Conservation (phyloP, 768 basidiomycete species). For the Boletales sp. region DNA sequence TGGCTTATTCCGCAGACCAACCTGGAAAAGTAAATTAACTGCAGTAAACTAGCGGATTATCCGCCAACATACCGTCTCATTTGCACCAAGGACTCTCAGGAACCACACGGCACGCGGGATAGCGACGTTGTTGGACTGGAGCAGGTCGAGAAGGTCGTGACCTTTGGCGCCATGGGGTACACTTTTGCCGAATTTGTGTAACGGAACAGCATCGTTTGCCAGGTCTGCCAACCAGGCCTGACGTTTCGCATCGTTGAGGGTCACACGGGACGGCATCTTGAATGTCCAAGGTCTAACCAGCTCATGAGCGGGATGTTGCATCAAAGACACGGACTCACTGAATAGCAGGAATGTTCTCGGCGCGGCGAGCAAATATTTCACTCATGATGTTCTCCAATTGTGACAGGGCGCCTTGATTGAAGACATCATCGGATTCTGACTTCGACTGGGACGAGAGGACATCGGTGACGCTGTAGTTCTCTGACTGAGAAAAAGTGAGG, state of each 20-base stretch:
- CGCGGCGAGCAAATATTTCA: slow-evolving; percentile 64
- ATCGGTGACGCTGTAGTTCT: slow-evolving; percentile 14
- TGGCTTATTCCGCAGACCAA: slow-evolving; percentile 73
- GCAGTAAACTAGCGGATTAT: background rate
- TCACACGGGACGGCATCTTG: slow-evolving; percentile 79
- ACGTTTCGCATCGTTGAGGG: slow-evolving; percentile 74
- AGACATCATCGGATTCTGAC: slow-evolving; percentile 41
- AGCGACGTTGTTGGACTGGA: slow-evolving; percentile 73
- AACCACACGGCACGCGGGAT: slow-evolving; percentile 87
- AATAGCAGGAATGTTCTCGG: slow-evolving; percentile 52
- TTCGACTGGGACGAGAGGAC: slow-evolving; percentile 11
- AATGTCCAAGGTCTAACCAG: slow-evolving; percentile 53
- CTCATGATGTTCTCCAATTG: slow-evolving; percentile 75
- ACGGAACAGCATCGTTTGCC: slow-evolving; percentile 74
- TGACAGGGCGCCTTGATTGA: slow-evolving; percentile 47
- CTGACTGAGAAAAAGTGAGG: slow-evolving; percentile 18
- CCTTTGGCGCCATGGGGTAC: slow-evolving; percentile 87
- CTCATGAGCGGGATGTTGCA: background rate
- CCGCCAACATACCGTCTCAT: slow-evolving; percentile 62
- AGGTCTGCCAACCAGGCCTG: slow-evolving; percentile 81
- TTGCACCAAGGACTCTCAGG: slow-evolving; percentile 79
- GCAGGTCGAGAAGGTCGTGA: slow-evolving; percentile 74
- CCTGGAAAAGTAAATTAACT: slow-evolving; percentile 35
- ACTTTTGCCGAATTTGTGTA: slow-evolving; percentile 78
- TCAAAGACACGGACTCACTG: slow-evolving; percentile 47